Evolutionary conservation across 148 eudicot genomes (phyloP), one percentile per base, ranked within the genome.

Genomic region (Suaeda aralocaspica): DNA sequence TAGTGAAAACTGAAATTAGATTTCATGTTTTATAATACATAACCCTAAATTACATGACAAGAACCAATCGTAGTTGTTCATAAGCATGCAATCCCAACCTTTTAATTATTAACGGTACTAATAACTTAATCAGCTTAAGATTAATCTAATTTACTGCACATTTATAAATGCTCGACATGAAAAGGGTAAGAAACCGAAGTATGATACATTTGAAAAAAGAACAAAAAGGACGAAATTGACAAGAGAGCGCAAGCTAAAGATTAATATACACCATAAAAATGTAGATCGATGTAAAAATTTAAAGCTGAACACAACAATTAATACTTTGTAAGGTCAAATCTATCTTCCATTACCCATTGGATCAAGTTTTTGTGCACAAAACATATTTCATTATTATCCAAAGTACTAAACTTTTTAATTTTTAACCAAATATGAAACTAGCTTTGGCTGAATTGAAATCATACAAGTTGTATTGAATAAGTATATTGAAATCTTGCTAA

Each of bases 291-390:
- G 21, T 22, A 68, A 68, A 22, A n/a, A n/a, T n/a, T 33, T 52
- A 72, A 63, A 72, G 75, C 75, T 72, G 75, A 29, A 34, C 25
- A 33, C 44, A 63, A 51, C 51, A 52, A 62, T 64, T 62, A 63
- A 63, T 63, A 34, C 24, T 59, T 31, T 50, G 53, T 71, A 46
- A 49, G 51, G 53, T 65, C 55, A 53, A 25, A 30, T 50, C 57
- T 18, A 14, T 33, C 39, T 55, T 19, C 5, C 18, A n/a, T 53
- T 73, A 24, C 24, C 76, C 76, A 65, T 73, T 30, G 70, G 70
- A 21, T 65, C 45, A 73, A 53, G 15, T 55, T 45, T 73, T 73
- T 73, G 18, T 65, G 22, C 67, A 53, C 21, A 49, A 52, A 31
- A 18, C 24, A 21, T 12, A 21, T 1, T 19, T 36, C 56, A 21